A percentile compares a stretch with the other conserved stretches of the same genome.
Evolutionary conservation across 331 rosid genomes (phyloP).

Genomic region (Phaseolus coccineus): DNA sequence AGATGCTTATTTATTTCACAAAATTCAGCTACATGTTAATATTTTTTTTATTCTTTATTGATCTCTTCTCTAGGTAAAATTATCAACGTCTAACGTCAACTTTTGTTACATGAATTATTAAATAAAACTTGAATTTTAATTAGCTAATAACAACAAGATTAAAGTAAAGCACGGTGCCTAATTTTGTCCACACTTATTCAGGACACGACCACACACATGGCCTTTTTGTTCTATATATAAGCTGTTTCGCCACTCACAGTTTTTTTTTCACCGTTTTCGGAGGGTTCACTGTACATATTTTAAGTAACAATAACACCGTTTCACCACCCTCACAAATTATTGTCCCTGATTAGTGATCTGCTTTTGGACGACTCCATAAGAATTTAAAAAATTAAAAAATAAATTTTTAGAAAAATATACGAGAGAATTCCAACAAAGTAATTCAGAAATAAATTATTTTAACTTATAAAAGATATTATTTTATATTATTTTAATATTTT

Average conservation of each 20-base stretch:
- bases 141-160: neutral
- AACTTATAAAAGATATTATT: no score
- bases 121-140: neutral
- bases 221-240: neutral
- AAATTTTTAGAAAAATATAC: no score
- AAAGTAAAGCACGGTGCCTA: neutral
- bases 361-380: no score
- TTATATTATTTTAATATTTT: no score
- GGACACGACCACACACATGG: slow-evolving; percentile 7
- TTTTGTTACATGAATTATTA: neutral
- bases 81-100: neutral
- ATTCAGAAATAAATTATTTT: no score
- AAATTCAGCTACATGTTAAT: no score
- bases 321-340: neutral
- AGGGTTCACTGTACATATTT: slow-evolving; percentile 15
- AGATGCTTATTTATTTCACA: neutral
- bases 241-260: slow-evolving; percentile 24
- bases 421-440: no score
- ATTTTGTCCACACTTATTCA: neutral
- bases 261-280: neutral
- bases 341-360: no score
- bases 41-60: no score
- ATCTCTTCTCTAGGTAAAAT: no score
- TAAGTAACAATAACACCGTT: slow-evolving; percentile 16
- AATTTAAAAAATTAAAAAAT: no score